phyloP scores from a whole-genome alignment of 1,284 basidiomycete genomes.

The Pulchroboletus neoregius region DNA sequence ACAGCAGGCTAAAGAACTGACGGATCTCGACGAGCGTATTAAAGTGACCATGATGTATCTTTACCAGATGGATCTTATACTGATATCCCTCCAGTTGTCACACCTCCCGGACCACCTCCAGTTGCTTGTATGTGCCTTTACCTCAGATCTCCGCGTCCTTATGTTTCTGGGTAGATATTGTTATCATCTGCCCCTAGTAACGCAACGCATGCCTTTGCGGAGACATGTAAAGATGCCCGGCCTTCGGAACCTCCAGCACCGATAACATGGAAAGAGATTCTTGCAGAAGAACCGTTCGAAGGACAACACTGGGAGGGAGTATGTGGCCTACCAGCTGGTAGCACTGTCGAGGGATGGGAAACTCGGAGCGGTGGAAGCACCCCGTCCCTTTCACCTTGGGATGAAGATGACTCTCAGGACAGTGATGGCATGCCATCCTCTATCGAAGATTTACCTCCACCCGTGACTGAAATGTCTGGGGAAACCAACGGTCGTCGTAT shows the following conservation, averaged over 20 bases:
- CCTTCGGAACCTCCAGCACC: conserved; percentile 40
- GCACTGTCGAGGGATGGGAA: conserved; percentile 42
- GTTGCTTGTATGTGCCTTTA: conserved; percentile 50
- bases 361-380: conserved; percentile 43
- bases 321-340: conserved; percentile 43
- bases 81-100: conserved; percentile 40
- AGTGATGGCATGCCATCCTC: conserved; percentile 25
- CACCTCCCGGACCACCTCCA: conserved; percentile 67
- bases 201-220: conserved; percentile 48
- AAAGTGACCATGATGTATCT: conserved; percentile 38
- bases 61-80: background rate
- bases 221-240: conserved; percentile 45
- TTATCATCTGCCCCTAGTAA: conserved; percentile 51
- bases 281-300: conserved; percentile 73
- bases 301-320: conserved; percentile 76
- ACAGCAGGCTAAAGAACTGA: conserved; percentile 41
- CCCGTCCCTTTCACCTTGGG: conserved; percentile 48
- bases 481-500: conserved; percentile 6
- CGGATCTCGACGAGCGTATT: conserved; percentile 63
- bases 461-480: conserved; percentile 31
- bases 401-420: conserved; percentile 32
- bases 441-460: conserved; percentile 33
- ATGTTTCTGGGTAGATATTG: conserved; percentile 41
- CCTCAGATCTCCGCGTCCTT: conserved; percentile 1
- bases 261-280: conserved; percentile 70